Percentiles rank a stretch among this genome's conserved stretches.
phyloP scores from a whole-genome alignment of 1,284 basidiomycete genomes.

The Vanrija sp. region DNA sequence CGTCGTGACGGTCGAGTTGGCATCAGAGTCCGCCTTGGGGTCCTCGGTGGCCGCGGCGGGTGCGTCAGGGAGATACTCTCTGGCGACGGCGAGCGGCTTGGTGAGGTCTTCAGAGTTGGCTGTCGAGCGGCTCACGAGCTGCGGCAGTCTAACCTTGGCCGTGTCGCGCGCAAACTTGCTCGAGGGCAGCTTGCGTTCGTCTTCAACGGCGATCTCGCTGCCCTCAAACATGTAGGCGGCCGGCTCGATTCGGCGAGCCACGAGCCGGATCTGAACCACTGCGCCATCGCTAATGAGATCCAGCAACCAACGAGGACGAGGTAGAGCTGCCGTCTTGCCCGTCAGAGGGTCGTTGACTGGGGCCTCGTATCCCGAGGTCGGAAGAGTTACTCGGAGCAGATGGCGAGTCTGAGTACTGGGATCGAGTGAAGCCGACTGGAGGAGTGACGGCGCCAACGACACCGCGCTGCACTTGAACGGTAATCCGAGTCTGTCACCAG shows the following conservation, averaged over 20 bases:
- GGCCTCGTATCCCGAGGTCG: conserved; percentile 72
- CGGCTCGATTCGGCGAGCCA: conserved; percentile 40
- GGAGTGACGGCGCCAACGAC: conserved; percentile 70
- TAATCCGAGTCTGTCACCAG: conserved; percentile 26
- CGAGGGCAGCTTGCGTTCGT: conserved; percentile 61
- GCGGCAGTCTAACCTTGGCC: conserved; percentile 22
- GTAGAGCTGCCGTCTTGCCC: conserved; percentile 61
- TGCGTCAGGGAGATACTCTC: conserved; percentile 24
- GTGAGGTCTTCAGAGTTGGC: conserved; percentile 18
- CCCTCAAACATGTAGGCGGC: conserved; percentile 57
- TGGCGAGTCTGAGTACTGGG: conserved; percentile 57
- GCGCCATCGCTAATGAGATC: conserved; percentile 66
- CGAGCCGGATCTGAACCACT: conserved; percentile 60
- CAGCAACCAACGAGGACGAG: conserved; percentile 69
- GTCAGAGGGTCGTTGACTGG: conserved; percentile 76
- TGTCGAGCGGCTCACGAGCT: conserved; percentile 27
- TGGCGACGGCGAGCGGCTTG: conserved; percentile 33
- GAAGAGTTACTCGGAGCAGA: conserved; percentile 69
- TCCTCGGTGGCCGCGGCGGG: neutral
- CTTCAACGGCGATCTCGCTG: conserved; percentile 56
- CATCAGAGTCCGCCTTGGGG: conserved; percentile 10
- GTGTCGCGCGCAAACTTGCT: conserved; percentile 8
- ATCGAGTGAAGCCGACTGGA: conserved; percentile 61
- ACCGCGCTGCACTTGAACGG: conserved; percentile 45
- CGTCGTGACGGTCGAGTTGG: conserved; percentile 11